phyloP scores from a whole-genome alignment of 2,329 filamentous ascomycete species.

The Fusarium foetens region DNA sequence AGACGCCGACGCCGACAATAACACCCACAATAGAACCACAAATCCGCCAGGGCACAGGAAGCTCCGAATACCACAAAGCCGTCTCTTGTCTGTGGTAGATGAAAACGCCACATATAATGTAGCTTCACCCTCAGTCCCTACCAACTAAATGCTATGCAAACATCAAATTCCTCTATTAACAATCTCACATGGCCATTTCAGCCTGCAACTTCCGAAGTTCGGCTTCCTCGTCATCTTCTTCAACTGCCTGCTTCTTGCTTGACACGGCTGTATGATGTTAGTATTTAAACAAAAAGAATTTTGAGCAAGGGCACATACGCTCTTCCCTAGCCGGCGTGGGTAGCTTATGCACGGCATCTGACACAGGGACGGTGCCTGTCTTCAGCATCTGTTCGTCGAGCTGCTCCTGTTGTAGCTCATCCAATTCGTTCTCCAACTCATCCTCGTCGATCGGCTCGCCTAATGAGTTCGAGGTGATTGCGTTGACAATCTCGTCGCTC shows the following conservation, averaged over 20 bases:
- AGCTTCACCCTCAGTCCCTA: constrained; percentile 20
- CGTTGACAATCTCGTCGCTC: constrained; percentile 90
- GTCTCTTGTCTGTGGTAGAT: constrained; percentile 31
- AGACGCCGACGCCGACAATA: constrained; percentile 50
- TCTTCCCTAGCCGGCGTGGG: constrained; percentile 79
- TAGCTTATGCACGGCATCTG: constrained; percentile 79
- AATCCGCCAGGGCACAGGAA: constrained; percentile 30
- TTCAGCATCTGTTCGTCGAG: constrained; percentile 94
- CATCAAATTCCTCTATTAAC: constrained; percentile 19
- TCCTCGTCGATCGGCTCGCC: constrained; percentile 82
- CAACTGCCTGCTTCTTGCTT: constrained; percentile 56
- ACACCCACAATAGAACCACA: constrained; percentile 42
- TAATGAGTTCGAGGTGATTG: constrained; percentile 77
- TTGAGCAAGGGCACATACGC: constrained; percentile 65
- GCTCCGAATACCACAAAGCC: constrained; percentile 20
- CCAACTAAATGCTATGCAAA: constrained; percentile 44
- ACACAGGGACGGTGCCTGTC: constrained; percentile 84
- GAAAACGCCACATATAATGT: constrained; percentile 13
- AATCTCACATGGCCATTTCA: constrained; percentile 90
- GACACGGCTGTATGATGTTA: constrained; percentile 46
- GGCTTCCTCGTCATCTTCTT: constrained; percentile 95
- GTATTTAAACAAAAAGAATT: background rate
- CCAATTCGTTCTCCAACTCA: constrained; percentile 87
- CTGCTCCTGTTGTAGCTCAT: constrained; percentile 87
- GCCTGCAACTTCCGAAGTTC: constrained; percentile 93